These are phyloP conservation scores for Alternaria burnsii DNA, from an alignment of 2,329 filamentous ascomycete species.

Conservation along the genomic window DNA sequence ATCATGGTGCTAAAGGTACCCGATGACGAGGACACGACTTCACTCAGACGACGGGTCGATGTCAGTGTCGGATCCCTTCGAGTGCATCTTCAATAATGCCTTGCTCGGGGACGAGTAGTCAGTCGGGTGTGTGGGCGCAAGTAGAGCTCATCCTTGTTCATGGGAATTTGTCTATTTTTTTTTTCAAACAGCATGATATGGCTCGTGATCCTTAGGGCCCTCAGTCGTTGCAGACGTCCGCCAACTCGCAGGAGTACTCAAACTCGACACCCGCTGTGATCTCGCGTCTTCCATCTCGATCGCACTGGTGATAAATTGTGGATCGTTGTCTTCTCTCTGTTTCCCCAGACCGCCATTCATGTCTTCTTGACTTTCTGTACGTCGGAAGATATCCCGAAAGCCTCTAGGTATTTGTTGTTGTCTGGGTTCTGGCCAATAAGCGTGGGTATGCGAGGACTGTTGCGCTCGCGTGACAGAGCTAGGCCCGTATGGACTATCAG, in stretches of 20 bases:
- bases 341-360: constrained; percentile 30
- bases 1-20: constrained; percentile 33
- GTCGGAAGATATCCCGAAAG: constrained; percentile 23
- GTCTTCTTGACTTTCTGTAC: constrained; percentile 34
- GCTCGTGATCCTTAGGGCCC: constrained; percentile 19
- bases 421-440: constrained; percentile 23
- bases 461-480: constrained; percentile 11
- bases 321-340: constrained; percentile 21
- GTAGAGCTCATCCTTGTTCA: constrained; percentile 3
- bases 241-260: constrained; percentile 23
- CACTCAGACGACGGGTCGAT: background rate
- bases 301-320: constrained; percentile 36
- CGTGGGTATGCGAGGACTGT: constrained; percentile 8
- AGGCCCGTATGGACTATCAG: constrained; percentile 4
- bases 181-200: constrained; percentile 19
- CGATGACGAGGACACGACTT: constrained; percentile 5
- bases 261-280: constrained; percentile 14
- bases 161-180: constrained; percentile 10
- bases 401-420: constrained; percentile 21
- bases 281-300: constrained; percentile 35
- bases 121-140: background rate
- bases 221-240: constrained; percentile 19
- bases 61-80: background rate
- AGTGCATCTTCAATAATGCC: background rate
- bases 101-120: background rate